phyloP scores from a whole-genome alignment of 2,329 filamentous ascomycete species.

The Albophoma yamanashiensis region DNA sequence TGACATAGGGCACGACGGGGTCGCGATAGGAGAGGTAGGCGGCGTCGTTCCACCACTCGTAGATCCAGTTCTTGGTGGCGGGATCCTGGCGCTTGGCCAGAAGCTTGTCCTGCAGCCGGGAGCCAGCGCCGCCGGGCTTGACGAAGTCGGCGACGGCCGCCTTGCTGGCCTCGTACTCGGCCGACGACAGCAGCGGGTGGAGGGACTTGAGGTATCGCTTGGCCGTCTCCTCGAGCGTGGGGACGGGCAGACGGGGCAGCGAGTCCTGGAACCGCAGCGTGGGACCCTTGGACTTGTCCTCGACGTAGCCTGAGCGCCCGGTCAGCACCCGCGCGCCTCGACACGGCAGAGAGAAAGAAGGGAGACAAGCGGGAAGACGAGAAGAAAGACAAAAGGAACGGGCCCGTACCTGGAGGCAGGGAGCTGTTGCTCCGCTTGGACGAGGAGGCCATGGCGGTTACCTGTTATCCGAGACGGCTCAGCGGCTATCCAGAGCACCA shows the following conservation, averaged over 20 bases:
- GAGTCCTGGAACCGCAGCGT: constrained; percentile 83
- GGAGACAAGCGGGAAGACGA: no score
- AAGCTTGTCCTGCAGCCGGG: constrained; percentile 80
- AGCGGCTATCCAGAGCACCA: neutral
- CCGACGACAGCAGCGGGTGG: constrained; percentile 58
- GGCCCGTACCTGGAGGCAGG: constrained; percentile 35
- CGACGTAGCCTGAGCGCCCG: constrained; percentile 54
- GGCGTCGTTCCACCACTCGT: constrained; percentile 96
- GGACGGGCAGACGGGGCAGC: constrained; percentile 69
- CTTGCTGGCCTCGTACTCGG: constrained; percentile 62
- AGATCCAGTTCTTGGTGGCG: constrained; percentile 83
- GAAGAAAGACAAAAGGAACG: neutral
- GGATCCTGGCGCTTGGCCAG: constrained; percentile 69
- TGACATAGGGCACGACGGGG: constrained; percentile 94
- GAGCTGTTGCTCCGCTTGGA: constrained; percentile 47
- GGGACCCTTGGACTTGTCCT: constrained; percentile 66
- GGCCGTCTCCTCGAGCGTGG: constrained; percentile 72
- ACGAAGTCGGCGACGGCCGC: constrained; percentile 84
- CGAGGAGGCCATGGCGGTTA: constrained; percentile 38
- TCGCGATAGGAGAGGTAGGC: constrained; percentile 92
- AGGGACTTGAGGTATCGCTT: constrained; percentile 72
- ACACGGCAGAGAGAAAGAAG: neutral
- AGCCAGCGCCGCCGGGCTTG: constrained; percentile 72
- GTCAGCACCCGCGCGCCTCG: neutral
- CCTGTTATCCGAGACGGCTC: neutral